These are phyloP conservation scores for Scheffersomyces stipitis DNA, from an alignment of 805 yeast species.

Conservation along the genomic window DNA sequence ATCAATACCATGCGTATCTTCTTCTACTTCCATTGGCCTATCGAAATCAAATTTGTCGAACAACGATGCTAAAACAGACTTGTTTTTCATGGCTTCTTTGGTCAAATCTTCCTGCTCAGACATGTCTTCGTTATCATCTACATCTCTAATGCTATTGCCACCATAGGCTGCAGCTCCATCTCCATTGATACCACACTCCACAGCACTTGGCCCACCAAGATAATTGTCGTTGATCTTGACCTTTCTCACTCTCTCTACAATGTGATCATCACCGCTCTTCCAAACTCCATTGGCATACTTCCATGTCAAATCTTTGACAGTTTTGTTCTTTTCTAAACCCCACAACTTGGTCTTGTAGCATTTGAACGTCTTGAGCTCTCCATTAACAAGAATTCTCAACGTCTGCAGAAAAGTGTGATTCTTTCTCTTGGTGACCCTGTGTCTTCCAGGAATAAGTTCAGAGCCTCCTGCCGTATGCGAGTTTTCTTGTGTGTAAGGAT, in stretches of 20 bases:
- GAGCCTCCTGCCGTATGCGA: conserved; percentile 35
- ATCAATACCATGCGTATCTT: conserved; percentile 29
- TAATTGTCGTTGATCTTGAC: conserved; percentile 7
- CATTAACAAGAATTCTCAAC: conserved; percentile 61
- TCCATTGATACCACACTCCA: conserved; percentile 25
- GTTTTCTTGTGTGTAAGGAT: conserved; percentile 21
- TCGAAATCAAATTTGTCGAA: conserved; percentile 35
- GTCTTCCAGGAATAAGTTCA: conserved; percentile 56
- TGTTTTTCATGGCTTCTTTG: conserved; percentile 26
- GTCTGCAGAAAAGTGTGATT: conserved; percentile 50
- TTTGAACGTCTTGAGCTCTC: conserved; percentile 54
- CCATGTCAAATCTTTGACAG: conserved; percentile 60
- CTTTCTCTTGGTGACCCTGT: conserved; percentile 56
- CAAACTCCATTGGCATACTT: conserved; percentile 66
- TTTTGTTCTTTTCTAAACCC: conserved; percentile 79
- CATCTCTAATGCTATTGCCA: conserved; percentile 3
- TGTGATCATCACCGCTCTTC: conserved; percentile 78
- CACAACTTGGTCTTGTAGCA: conserved; percentile 79
- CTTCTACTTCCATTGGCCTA: conserved; percentile 36
- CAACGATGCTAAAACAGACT: conserved; percentile 34
- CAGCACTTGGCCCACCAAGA: conserved; percentile 6
- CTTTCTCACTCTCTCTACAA: conserved; percentile 56
- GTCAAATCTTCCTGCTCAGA: conserved; percentile 8
- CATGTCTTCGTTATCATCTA: conserved; percentile 1
- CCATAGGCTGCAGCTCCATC: conserved; percentile 28